Base-by-base conservation (phyloP, 768 basidiomycete species). In the Brasilioporus rufonigricans region DNA sequence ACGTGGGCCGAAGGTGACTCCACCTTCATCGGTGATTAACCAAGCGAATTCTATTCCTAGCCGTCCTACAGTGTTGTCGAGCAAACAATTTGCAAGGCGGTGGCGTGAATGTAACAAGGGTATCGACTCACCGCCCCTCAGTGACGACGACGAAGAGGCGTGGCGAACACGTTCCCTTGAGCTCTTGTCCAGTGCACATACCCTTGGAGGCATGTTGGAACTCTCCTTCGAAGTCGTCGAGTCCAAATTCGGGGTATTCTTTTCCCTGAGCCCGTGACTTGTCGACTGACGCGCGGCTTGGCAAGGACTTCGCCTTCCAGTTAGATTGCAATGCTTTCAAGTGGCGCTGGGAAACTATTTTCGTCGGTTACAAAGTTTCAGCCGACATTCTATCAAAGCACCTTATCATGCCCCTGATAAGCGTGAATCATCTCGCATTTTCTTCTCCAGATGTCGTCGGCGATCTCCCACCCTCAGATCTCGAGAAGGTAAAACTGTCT, bases 261-360 rank as follows among this genome's bases (percentile, higher is more conserved):
- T 50, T 44, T 26, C 50, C 51, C 40, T n/a, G 27, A 27, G 13
- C n/a, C 53, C 44, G 13, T 55, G 21, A 31, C 59, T 56, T 50
- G 35, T 21, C 43, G n/a, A 47, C 63, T 61, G 52, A 62, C 38
- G 38, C 36, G 50, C 57, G 55, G 58, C 41, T 48, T 44, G 53
- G 21, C 49, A 46, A 92, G 89, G 89, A 92, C 66, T 63, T 87
- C 24, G 80, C 86, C 5, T 77, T 89, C 53, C 77, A 80, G 61
- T 59, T 91, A 32, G 80, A 81, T 61, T 80, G 76, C 56, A 77
- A 79, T 23, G 66, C 71, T 10, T 86, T 89, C 71, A 84, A 81
- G 74, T 92, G 89, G 89, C 77, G 80, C 73, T 92, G 90, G 90
- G 87, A 91, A 69, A 79, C 84, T 16, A 80, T 77, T 67, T 80